These are phyloP conservation scores for Neurospora discreta DNA, from an alignment of 495 filamentous ascomycete genomes.

Conservation along the genomic window DNA sequence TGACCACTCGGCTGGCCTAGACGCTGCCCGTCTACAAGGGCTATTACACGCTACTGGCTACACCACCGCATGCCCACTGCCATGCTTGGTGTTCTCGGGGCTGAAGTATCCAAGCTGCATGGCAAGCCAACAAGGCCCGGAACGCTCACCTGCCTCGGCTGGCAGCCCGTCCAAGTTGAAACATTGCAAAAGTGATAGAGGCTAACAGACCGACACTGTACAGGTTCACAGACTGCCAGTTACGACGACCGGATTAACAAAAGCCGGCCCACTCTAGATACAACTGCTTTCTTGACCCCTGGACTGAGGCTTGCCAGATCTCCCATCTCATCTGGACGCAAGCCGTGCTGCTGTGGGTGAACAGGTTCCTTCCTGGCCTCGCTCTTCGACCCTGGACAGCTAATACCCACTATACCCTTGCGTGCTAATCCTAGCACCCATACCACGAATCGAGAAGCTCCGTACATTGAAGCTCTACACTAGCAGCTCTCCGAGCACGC, in stretches of 20 bases:
- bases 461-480: slow-evolving; percentile 20
- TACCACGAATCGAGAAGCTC: slow-evolving; percentile 24
- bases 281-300: slow-evolving; percentile 1
- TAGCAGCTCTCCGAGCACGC: slow-evolving; percentile 9
- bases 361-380: slow-evolving; percentile 7
- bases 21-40: neutral
- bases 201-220: neutral
- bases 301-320: slow-evolving; percentile 14
- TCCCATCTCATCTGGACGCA: slow-evolving; percentile 13
- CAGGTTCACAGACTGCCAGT: neutral
- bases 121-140: neutral
- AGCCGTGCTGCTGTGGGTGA: slow-evolving; percentile 12
- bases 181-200: neutral
- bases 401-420: slow-evolving; percentile 19
- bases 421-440: slow-evolving; percentile 12
- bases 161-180: neutral
- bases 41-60: neutral
- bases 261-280: slow-evolving; percentile 10
- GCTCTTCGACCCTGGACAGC: slow-evolving; percentile 3
- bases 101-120: neutral
- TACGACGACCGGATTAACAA: neutral
- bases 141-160: neutral
- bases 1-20: neutral
- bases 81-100: neutral
- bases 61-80: neutral